These are phyloP conservation scores for Antrodiella citrinella DNA, from an alignment of 768 basidiomycete genomes.

Conservation along the genomic window DNA sequence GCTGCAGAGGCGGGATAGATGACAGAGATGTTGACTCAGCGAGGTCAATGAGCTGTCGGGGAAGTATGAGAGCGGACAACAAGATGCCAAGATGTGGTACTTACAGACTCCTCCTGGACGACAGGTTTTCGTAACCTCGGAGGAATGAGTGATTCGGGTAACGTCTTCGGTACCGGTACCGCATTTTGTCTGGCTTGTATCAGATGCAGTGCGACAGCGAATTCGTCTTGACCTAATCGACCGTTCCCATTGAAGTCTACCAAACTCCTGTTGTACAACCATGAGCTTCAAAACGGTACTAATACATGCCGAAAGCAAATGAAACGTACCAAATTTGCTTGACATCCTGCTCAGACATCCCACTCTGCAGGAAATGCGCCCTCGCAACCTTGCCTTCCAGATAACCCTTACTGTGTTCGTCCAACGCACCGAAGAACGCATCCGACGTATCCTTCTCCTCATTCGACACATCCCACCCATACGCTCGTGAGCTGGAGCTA, in stretches of 20 bases:
- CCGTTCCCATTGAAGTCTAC: constrained; percentile 85
- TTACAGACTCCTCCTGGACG: neutral
- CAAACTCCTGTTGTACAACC: constrained; percentile 69
- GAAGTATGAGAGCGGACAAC: neutral
- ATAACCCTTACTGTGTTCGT: constrained; percentile 63
- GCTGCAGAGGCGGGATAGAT: constrained; percentile 1
- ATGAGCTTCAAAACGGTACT: neutral
- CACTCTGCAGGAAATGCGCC: constrained; percentile 92
- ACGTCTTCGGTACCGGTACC: constrained; percentile 10
- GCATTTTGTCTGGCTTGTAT: constrained; percentile 14
- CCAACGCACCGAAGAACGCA: constrained; percentile 74
- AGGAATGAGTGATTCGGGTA: constrained; percentile 7
- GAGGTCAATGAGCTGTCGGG: constrained; percentile 6
- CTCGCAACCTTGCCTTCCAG: constrained; percentile 83
- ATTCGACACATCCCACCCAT: constrained; percentile 71
- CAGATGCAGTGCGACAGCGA: constrained; percentile 27
- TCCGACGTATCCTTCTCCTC: constrained; percentile 75
- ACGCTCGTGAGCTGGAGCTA: neutral
- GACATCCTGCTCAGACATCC: constrained; percentile 62
- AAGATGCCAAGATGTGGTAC: neutral
- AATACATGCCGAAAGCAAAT: neutral
- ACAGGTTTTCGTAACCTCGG: neutral
- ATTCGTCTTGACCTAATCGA: constrained; percentile 78
- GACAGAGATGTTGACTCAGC: neutral
- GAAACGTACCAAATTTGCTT: constrained; percentile 79